A percentile compares a stretch with the other conserved stretches of the same genome.
Conservation (phyloP, 176 grass and related monocot species). For the Musa troglodytarum region DNA sequence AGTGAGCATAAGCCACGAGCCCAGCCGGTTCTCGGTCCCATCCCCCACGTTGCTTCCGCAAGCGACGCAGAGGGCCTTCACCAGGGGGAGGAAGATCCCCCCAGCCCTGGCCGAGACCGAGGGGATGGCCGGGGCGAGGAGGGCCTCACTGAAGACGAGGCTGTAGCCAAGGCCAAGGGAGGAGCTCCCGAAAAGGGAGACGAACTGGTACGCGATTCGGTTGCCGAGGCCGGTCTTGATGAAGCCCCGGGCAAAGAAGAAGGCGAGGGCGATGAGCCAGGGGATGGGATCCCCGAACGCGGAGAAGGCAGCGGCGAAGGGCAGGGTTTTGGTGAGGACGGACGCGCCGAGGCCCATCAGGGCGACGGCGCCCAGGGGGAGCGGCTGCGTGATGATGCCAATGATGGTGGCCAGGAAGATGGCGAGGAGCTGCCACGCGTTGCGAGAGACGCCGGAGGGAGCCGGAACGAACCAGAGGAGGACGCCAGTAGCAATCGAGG, state of each 20-base stretch:
- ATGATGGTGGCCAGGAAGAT: slow-evolving; percentile 93
- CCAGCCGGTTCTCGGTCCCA: slow-evolving; percentile 58
- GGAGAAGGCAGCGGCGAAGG: slow-evolving; percentile 85
- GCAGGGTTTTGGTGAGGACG: slow-evolving; percentile 72
- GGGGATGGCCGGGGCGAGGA: slow-evolving; percentile 84
- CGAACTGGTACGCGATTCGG: slow-evolving; percentile 86
- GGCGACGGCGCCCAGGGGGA: slow-evolving; percentile 87
- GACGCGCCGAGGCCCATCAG: slow-evolving; percentile 84
- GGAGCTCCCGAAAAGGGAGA: slow-evolving; percentile 68
- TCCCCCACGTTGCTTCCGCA: slow-evolving; percentile 71
- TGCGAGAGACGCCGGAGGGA: slow-evolving; percentile 61
- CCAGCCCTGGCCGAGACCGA: slow-evolving; percentile 79
- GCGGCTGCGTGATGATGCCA: slow-evolving; percentile 92
- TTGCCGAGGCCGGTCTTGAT: slow-evolving; percentile 90
- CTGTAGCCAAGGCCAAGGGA: slow-evolving; percentile 85
- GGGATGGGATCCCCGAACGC: slow-evolving; percentile 96
- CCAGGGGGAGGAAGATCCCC: slow-evolving; percentile 86
- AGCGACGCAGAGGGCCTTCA: slow-evolving; percentile 75
- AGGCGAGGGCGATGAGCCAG: slow-evolving; percentile 97
- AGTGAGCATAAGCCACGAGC: slow-evolving; percentile 95
- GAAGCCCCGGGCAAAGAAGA: slow-evolving; percentile 93
- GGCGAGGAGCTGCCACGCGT: slow-evolving; percentile 87
- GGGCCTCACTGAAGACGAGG: slow-evolving; percentile 87
- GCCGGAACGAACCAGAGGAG: slow-evolving; percentile 67
- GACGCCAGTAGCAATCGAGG: slow-evolving; percentile 44